These are phyloP conservation scores for Sergeia podlipaevii DNA, from an alignment of 208 protist species.

Conservation along the genomic window DNA sequence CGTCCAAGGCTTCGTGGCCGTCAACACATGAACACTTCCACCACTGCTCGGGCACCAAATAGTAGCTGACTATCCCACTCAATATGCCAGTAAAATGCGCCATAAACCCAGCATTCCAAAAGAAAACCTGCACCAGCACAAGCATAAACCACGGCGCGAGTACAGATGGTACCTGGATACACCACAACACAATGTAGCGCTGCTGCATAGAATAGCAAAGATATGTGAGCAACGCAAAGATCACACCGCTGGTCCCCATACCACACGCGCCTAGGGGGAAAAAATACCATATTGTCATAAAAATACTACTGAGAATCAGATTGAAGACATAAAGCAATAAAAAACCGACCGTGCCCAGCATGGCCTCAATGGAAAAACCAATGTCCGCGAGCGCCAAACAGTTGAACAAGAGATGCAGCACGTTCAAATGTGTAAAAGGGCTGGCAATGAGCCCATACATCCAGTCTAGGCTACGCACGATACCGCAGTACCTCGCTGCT, in stretches of 20 bases:
- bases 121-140: slow-evolving; percentile 13
- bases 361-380: neutral
- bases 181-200: slow-evolving; percentile 5
- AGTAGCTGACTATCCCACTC: slow-evolving; percentile 11
- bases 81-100: slow-evolving; percentile 14
- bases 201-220: slow-evolving; percentile 2
- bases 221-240: slow-evolving; percentile 20
- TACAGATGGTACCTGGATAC: neutral
- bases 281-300: neutral
- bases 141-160: slow-evolving; percentile 7
- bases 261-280: neutral
- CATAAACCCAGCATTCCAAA: slow-evolving; percentile 14
- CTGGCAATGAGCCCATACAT: neutral
- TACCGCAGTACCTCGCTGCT: neutral
- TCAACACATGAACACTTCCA: no score
- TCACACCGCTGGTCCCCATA: slow-evolving; percentile 17
- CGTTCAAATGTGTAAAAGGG: neutral
- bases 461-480: neutral
- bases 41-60: neutral
- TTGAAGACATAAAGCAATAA: neutral
- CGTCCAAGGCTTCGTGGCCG: no score
- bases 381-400: neutral
- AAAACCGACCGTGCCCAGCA: neutral
- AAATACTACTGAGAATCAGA: neutral
- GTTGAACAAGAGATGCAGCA: slow-evolving; percentile 11